A percentile compares a stretch with the other conserved stretches of the same genome.
Conservation (phyloP, 768 basidiomycete genomes). For the Lactarius hatsudake region DNA sequence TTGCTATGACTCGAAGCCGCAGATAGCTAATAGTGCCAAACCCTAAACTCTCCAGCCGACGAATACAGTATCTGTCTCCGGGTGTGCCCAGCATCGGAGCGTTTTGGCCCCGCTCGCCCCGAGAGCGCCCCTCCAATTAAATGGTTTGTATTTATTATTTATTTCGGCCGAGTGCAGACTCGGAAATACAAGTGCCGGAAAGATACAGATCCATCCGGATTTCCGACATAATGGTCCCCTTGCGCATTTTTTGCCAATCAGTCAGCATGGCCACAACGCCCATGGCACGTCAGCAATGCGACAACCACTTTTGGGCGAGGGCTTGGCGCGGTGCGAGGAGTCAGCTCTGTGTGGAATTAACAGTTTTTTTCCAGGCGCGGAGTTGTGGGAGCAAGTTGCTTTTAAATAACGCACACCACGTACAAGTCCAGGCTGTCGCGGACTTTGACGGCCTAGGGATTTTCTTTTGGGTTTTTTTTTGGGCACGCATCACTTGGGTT, state of each 20-base stretch:
- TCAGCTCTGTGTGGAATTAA: neutral
- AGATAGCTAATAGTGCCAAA: too few species aligned
- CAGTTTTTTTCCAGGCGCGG: neutral
- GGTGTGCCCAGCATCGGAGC: neutral
- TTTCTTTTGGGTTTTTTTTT: neutral
- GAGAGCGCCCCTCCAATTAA: neutral
- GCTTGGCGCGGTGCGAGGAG: neutral
- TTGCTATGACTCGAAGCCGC: neutral
- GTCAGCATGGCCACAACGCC: neutral
- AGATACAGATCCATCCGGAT: neutral
- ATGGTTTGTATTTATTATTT: neutral
- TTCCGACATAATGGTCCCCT: neutral
- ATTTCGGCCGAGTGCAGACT: neutral
- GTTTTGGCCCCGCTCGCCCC: neutral
- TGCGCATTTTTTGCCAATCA: neutral
- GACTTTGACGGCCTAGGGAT: neutral
- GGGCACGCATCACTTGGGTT: neutral
- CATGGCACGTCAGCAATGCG: neutral
- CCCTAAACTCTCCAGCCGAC: too few species aligned
- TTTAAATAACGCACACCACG: neutral
- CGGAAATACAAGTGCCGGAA: neutral
- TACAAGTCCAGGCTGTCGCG: neutral
- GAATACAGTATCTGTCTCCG: neutral
- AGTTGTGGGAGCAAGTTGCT: neutral
- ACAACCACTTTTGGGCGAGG: neutral